These are phyloP conservation scores for Penicillium turbatum DNA, from an alignment of 495 filamentous ascomycete species.

Conservation along the genomic window DNA sequence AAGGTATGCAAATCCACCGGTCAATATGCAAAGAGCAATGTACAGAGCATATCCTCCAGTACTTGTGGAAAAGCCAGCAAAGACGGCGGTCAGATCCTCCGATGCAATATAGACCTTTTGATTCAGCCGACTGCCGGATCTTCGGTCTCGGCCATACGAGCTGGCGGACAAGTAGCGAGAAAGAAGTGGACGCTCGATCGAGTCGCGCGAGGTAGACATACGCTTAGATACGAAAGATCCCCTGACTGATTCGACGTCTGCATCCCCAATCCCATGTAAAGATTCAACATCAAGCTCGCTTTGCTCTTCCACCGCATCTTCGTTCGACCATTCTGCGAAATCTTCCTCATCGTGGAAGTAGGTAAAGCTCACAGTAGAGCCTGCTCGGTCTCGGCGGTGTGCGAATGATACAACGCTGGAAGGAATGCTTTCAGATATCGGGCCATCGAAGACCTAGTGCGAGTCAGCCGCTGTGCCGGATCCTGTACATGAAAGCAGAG, in stretches of 20 bases:
- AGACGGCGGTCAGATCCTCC: slow-evolving; percentile 88
- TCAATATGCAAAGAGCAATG: slow-evolving; percentile 59
- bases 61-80: slow-evolving; percentile 84
- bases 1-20: slow-evolving; percentile 75
- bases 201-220: slow-evolving; percentile 56
- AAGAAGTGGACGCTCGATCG: slow-evolving; percentile 70
- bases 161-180: slow-evolving; percentile 54
- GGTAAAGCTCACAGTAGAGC: slow-evolving; percentile 83
- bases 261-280: slow-evolving; percentile 27
- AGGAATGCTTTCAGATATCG: slow-evolving; percentile 90
- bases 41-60: slow-evolving; percentile 64
- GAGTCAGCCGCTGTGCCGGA: not conserved
- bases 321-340: slow-evolving; percentile 47
- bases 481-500: not conserved
- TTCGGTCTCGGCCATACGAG: slow-evolving; percentile 55
- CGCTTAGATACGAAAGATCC: slow-evolving; percentile 43
- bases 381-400: slow-evolving; percentile 68
- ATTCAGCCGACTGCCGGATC: slow-evolving; percentile 53
- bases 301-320: slow-evolving; percentile 49
- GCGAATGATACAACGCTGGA: slow-evolving; percentile 85
- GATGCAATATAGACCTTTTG: slow-evolving; percentile 91
- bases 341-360: slow-evolving; percentile 69
- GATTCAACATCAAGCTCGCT: slow-evolving; percentile 52
- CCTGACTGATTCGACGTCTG: slow-evolving; percentile 33
- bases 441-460: slow-evolving; percentile 80